These are phyloP conservation scores for Lipomyces lipofer DNA, from an alignment of 805 yeast species.

Conservation along the genomic window DNA sequence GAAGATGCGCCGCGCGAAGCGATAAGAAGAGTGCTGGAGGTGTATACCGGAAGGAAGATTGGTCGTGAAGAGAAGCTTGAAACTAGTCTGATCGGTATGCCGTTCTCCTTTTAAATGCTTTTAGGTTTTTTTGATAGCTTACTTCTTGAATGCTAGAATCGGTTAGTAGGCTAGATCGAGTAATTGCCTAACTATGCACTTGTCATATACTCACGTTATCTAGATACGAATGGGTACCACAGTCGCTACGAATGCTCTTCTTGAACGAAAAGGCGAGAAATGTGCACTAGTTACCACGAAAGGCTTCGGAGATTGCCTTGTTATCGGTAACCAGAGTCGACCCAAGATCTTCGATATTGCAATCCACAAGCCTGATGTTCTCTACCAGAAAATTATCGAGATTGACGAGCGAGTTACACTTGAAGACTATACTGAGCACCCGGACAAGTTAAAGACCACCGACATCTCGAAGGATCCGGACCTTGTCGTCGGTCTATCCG, in stretches of 20 bases:
- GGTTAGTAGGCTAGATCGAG: constrained; percentile 3
- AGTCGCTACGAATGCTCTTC: constrained; percentile 90
- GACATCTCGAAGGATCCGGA: constrained; percentile 37
- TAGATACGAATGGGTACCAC: constrained; percentile 90
- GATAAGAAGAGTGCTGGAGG: constrained; percentile 72
- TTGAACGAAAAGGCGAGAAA: constrained; percentile 88
- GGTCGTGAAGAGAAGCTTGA: constrained; percentile 64
- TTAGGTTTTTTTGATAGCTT: background rate
- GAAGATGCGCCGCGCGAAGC: constrained; percentile 93
- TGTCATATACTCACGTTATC: constrained; percentile 37
- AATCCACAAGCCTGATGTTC: constrained; percentile 66
- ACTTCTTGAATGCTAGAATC: constrained; percentile 9
- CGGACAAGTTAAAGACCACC: constrained; percentile 37
- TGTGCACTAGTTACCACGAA: constrained; percentile 84
- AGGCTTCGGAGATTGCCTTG: constrained; percentile 80
- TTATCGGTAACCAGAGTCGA: constrained; percentile 88
- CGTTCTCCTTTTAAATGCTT: background rate
- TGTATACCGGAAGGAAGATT: constrained; percentile 52
- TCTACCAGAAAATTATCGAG: constrained; percentile 77
- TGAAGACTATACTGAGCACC: constrained; percentile 78
- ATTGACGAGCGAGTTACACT: constrained; percentile 88
- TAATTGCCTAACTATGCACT: background rate
- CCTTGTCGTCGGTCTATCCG: constrained; percentile 59
- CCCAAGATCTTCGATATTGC: constrained; percentile 86
- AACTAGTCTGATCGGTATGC: constrained; percentile 45